Conservation (phyloP, 2,329 filamentous ascomycete genomes). For the Pestalotiopsis fici region DNA sequence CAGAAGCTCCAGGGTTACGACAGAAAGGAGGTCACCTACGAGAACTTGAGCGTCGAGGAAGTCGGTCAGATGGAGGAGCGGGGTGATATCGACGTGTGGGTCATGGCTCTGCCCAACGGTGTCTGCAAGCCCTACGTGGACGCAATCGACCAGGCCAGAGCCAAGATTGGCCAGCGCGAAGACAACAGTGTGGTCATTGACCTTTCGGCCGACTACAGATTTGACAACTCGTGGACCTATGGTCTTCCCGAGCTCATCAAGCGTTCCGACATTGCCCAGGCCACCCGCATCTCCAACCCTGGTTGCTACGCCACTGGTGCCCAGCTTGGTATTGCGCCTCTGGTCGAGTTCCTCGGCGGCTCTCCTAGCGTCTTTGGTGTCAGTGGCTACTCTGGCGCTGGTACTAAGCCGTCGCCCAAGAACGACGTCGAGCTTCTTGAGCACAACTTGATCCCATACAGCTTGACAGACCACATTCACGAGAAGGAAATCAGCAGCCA, state of each 20-base stretch:
- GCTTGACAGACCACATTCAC: conserved; percentile 90
- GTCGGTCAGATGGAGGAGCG: conserved; percentile 81
- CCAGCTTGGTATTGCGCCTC: conserved; percentile 83
- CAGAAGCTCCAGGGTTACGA: conserved; percentile 86
- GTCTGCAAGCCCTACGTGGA: conserved; percentile 94
- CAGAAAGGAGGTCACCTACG: conserved; percentile 90
- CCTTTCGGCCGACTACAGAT: conserved; percentile 95
- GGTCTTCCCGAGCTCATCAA: conserved; percentile 84
- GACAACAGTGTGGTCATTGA: conserved; percentile 81
- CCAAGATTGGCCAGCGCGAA: conserved; percentile 46
- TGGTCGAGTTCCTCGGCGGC: conserved; percentile 75
- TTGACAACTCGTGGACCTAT: conserved; percentile 84
- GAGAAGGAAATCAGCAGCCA: conserved; percentile 86
- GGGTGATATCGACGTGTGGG: conserved; percentile 90
- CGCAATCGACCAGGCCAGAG: conserved; percentile 71
- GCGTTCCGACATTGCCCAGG: conserved; percentile 73
- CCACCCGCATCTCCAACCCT: conserved; percentile 86
- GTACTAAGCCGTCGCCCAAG: conserved; percentile 91
- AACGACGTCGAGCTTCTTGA: conserved; percentile 84
- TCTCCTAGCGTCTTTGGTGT: conserved; percentile 86
- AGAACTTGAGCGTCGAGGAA: conserved; percentile 86
- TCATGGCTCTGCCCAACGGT: conserved; percentile 94
- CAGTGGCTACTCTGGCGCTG: conserved; percentile 91
- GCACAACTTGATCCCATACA: conserved; percentile 90
- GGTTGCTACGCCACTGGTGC: conserved; percentile 95